A percentile compares a stretch with the other conserved stretches of the same genome.
Conservation (phyloP, 495 filamentous ascomycete genomes). For the Tuber calosporum region DNA sequence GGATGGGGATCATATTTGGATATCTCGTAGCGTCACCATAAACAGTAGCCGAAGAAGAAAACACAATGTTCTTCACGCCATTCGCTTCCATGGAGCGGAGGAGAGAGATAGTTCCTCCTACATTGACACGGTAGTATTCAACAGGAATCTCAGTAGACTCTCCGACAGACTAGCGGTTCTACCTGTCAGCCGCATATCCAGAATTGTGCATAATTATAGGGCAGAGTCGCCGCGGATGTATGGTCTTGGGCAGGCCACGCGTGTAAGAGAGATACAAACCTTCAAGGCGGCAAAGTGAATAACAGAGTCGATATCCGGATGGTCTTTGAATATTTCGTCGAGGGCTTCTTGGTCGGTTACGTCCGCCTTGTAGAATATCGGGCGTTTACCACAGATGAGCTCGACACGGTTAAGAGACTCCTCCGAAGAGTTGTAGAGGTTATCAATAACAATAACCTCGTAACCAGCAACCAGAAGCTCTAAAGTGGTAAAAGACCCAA, state of each 20-base stretch:
- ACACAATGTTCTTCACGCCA: slow-evolving; percentile 93
- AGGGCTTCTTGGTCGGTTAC: slow-evolving; percentile 75
- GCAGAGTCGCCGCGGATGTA: not conserved
- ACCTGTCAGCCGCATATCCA: slow-evolving; percentile 12
- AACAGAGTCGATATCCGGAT: slow-evolving; percentile 91
- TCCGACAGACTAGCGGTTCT: slow-evolving; percentile 66
- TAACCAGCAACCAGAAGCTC: slow-evolving; percentile 88
- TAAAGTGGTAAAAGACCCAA: slow-evolving; percentile 92
- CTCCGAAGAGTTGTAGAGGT: slow-evolving; percentile 86
- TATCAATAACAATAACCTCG: slow-evolving; percentile 92
- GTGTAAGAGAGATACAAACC: slow-evolving; percentile 49
- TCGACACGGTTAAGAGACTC: slow-evolving; percentile 89
- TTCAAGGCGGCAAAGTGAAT: slow-evolving; percentile 98
- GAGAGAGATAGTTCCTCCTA: slow-evolving; percentile 83
- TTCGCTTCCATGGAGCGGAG: slow-evolving; percentile 79
- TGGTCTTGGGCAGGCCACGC: not conserved
- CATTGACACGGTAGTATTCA: slow-evolving; percentile 96
- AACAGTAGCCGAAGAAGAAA: slow-evolving; percentile 92
- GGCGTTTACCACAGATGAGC: slow-evolving; percentile 81
- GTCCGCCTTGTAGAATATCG: slow-evolving; percentile 77
- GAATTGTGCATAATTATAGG: slow-evolving; percentile 10
- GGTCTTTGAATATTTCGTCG: slow-evolving; percentile 78
- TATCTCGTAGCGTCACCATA: slow-evolving; percentile 97
- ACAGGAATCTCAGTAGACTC: slow-evolving; percentile 92
- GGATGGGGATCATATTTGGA: slow-evolving; percentile 97